Percentiles rank a stretch among this genome's conserved stretches.
These are phyloP conservation scores for Paramecium caudatum DNA, from an alignment of 73 alveolate species.

Conservation along the genomic window DNA sequence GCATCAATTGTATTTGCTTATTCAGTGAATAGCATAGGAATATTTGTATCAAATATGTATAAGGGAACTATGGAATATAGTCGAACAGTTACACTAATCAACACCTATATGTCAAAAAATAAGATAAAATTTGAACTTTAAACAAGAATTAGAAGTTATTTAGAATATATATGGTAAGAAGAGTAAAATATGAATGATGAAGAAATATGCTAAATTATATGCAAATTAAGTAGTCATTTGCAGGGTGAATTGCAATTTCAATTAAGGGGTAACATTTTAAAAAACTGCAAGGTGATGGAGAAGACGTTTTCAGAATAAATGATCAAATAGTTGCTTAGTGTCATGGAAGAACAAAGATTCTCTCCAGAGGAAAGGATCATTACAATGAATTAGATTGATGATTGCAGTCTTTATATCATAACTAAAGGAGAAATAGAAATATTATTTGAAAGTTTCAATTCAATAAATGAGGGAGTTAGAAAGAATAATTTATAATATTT, in stretches of 20 bases:
- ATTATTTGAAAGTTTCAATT: slow-evolving; percentile 76
- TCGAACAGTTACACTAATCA: slow-evolving; percentile 85
- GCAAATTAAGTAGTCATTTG: slow-evolving; percentile 81
- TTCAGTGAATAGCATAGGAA: slow-evolving; percentile 90
- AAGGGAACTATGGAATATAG: slow-evolving; percentile 81
- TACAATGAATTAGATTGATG: slow-evolving; percentile 82
- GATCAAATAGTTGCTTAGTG: slow-evolving; percentile 76
- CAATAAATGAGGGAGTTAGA: slow-evolving; percentile 27
- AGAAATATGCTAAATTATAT: slow-evolving; percentile 83
- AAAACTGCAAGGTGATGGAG: slow-evolving; percentile 79
- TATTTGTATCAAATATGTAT: slow-evolving; percentile 81
- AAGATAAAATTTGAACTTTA: slow-evolving; percentile 84
- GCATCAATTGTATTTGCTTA: slow-evolving; percentile 92
- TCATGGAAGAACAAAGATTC: slow-evolving; percentile 81
- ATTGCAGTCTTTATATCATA: slow-evolving; percentile 82
- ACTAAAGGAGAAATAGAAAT: slow-evolving; percentile 86
- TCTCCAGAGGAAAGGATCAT: slow-evolving; percentile 87
- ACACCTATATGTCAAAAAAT: slow-evolving; percentile 82
- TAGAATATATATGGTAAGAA: slow-evolving; percentile 85
- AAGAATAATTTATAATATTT: slow-evolving; percentile 78
- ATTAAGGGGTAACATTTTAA: slow-evolving; percentile 83
- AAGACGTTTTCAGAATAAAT: slow-evolving; percentile 80
- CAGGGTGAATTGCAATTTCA: slow-evolving; percentile 80
- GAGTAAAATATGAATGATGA: slow-evolving; percentile 85
- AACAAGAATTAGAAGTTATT: slow-evolving; percentile 83